Conservation (phyloP, 2,329 filamentous ascomycete genomes). For the Harringtonia lauricola region DNA sequence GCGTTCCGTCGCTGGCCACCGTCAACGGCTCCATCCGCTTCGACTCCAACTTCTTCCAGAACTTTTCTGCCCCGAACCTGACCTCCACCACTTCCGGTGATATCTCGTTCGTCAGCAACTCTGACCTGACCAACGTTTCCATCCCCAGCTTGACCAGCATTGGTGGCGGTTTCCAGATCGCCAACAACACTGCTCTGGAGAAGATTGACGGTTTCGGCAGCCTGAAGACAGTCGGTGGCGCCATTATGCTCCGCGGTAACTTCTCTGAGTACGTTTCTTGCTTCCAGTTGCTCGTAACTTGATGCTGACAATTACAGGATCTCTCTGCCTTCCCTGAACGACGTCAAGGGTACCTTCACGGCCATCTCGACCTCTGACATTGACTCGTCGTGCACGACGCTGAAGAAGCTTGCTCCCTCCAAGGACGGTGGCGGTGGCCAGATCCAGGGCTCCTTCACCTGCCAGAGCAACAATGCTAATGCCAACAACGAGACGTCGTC, state of each 20-base stretch:
- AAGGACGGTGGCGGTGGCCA: slow-evolving; percentile 26
- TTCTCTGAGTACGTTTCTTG: slow-evolving; percentile 60
- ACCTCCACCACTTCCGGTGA: slow-evolving; percentile 50
- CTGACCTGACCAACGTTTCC: slow-evolving; percentile 58
- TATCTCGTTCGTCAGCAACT: slow-evolving; percentile 54
- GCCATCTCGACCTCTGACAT: slow-evolving; percentile 57
- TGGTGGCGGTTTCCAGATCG: slow-evolving; percentile 71
- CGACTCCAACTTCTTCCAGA: slow-evolving; percentile 63
- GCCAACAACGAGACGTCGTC: slow-evolving; percentile 38
- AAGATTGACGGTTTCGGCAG: slow-evolving; percentile 55
- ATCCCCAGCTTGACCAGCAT: slow-evolving; percentile 58
- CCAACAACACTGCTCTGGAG: slow-evolving; percentile 74
- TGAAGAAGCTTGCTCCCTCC: slow-evolving; percentile 32
- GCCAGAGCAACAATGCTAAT: slow-evolving; percentile 37
- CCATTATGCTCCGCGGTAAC: slow-evolving; percentile 74
- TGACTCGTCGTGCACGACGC: slow-evolving; percentile 37
- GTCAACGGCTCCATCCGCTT: slow-evolving; percentile 77
- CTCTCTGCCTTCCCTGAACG: slow-evolving; percentile 51
- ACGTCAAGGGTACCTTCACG: slow-evolving; percentile 63
- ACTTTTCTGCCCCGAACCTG: slow-evolving; percentile 57
- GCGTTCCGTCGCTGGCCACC: slow-evolving; percentile 57
- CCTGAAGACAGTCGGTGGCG: slow-evolving; percentile 63
- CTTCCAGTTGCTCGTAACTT: neutral
- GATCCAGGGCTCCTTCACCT: slow-evolving; percentile 38
- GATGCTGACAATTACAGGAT: slow-evolving; percentile 39